Base-by-base conservation (phyloP, 352 stramenopile genomes). In the Globisporangium ultimum region DNA sequence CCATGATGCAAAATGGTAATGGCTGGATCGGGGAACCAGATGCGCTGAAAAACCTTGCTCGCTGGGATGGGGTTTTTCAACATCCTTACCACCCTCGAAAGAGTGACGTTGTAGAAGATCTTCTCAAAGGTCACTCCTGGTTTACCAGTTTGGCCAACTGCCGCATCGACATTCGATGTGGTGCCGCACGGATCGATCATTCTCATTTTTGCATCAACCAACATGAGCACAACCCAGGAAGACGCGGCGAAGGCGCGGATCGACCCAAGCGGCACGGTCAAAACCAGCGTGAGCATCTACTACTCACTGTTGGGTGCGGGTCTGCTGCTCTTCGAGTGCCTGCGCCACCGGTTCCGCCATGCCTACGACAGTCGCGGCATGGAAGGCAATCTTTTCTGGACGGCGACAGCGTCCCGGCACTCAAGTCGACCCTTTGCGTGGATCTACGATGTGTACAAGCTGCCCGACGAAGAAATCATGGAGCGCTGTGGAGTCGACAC, bases 401-500 rank as follows among this genome's bases (percentile, higher is more conserved):
- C 68, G 10, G 63, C 57, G n/a, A 40, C 48, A 6, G 42, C 48
- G 15, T 48, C 43, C 41, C 10, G n/a, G 1, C 42, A 49, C 21
- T 21, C 18, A 5, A 47, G 52, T 1, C 53, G 56, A 18, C 55
- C 63, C 0, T 91, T 93, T 45, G 65, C 54, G n/a, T 91, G 84
- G 82, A 70, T 91, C 53, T 34, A 20, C 1, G 46, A 53, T 17
- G 76, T 58, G 32, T 88, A 76, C 42, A 55, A 60, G 21, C 68
- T 78, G 12, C 68, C 75, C 17, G 80, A 92, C 32, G 77, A 88
- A 34, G 80, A 91, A 34, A 71, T 91, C 24, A 34, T 93, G 42
- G 69, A 87, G 48, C 71, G 68, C 60, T 93, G 82, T 63, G 84
- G 84, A 18, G 67, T 93, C 41, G 84, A 93, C 54, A 91, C 80